phyloP scores from a whole-genome alignment of 2,329 filamentous ascomycete species.

The Myriosclerotinia duriaeana region DNA sequence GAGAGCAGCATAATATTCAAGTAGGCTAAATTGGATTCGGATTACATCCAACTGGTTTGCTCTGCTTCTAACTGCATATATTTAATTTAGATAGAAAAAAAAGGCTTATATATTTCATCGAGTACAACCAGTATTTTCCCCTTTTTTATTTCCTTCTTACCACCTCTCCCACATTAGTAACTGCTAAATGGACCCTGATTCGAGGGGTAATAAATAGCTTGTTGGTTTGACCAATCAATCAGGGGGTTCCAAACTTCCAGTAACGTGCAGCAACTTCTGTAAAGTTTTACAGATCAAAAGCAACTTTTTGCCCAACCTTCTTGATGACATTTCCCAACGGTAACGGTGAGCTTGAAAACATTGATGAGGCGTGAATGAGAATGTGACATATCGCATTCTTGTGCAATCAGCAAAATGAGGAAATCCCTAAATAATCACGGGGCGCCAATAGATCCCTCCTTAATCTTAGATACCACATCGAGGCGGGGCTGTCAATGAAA shows the following conservation, averaged over 20 bases:
- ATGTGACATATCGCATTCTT: conserved; percentile 21
- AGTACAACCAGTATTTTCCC: neutral
- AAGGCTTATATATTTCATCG: neutral
- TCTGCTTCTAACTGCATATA: neutral
- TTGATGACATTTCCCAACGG: conserved; percentile 14
- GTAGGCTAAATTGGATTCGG: neutral
- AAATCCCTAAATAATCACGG: conserved; percentile 18
- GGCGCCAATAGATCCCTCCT: neutral
- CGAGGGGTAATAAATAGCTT: conserved; percentile 23
- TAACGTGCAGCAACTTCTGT: conserved; percentile 23
- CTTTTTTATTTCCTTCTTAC: conserved; percentile 7
- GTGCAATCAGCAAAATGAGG: conserved; percentile 13
- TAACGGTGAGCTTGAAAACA: conserved; percentile 20
- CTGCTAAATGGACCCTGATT: conserved; percentile 22
- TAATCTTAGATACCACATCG: conserved; percentile 9
- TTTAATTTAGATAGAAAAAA: neutral
- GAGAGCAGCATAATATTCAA: neutral
- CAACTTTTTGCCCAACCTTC: conserved; percentile 21
- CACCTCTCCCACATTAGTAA: conserved; percentile 7
- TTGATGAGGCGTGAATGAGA: conserved; percentile 11
- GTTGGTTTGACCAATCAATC: conserved; percentile 10
- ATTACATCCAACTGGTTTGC: neutral
- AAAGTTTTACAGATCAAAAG: conserved; percentile 20
- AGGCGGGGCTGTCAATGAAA: conserved; percentile 22
- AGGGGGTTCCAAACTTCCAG: neutral